These are phyloP conservation scores for Vaucheria bursata DNA, from an alignment of 352 stramenopile genomes.

Conservation along the genomic window DNA sequence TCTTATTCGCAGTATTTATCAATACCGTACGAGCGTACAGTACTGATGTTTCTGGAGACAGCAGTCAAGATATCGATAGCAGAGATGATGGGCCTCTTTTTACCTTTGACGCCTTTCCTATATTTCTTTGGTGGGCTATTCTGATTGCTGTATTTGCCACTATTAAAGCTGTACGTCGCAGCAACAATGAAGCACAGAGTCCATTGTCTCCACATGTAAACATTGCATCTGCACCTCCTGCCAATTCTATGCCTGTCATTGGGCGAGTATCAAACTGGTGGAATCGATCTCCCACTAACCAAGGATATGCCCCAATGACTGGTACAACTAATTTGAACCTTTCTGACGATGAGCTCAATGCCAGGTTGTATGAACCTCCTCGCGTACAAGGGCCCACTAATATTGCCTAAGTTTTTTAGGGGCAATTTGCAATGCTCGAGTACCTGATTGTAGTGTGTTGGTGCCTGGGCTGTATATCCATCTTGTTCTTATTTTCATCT, in stretches of 20 bases:
- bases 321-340: too few species aligned
- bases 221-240: not conserved
- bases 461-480: too few species aligned
- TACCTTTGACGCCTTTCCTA: not conserved
- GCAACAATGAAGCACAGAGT: not conserved
- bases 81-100: not conserved
- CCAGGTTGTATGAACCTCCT: too few species aligned
- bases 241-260: not conserved
- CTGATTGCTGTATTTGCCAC: not conserved
- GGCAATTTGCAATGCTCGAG: too few species aligned
- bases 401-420: too few species aligned
- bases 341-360: too few species aligned
- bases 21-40: not conserved
- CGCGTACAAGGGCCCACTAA: too few species aligned
- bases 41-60: not conserved
- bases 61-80: not conserved
- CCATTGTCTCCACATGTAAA: not conserved
- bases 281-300: not conserved
- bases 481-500: too few species aligned
- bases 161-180: not conserved
- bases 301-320: not conserved
- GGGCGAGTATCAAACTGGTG: not conserved
- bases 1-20: not conserved
- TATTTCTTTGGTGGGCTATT: slow-evolving; percentile 1
- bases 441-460: too few species aligned